Conservation (phyloP, 2,329 filamentous ascomycete species). For the Bipolaris oryzae region DNA sequence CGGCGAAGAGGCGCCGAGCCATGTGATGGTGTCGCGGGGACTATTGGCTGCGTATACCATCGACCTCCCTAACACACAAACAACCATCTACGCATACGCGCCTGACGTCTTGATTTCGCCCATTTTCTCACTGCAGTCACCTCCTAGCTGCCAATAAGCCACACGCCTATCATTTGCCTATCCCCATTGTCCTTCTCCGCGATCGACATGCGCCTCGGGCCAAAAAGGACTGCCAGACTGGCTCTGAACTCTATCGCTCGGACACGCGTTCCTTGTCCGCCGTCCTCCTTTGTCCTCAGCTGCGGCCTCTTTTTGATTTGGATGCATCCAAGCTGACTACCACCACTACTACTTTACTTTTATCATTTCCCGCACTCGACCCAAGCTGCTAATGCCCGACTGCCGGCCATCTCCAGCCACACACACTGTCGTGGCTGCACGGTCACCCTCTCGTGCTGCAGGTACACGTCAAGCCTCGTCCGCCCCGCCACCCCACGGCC, state of each 20-base stretch:
- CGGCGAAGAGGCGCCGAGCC: constrained; percentile 28
- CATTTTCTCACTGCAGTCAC: neutral
- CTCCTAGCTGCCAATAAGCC: constrained; percentile 13
- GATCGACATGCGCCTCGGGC: neutral
- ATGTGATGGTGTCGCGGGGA: too few species aligned
- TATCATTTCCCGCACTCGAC: too few species aligned
- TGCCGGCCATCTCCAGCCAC: too few species aligned
- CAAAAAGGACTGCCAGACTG: constrained; percentile 2
- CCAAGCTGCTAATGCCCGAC: too few species aligned
- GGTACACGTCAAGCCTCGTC: constrained; percentile 38
- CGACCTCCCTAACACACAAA: too few species aligned
- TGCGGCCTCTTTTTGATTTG: too few species aligned
- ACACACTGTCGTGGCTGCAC: too few species aligned
- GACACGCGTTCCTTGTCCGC: constrained; percentile 1
- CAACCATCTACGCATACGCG: neutral
- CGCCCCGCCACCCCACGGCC: constrained; percentile 13
- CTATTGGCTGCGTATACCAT: neutral
- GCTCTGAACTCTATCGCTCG: constrained; percentile 17
- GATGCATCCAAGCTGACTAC: too few species aligned
- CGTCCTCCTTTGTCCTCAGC: neutral
- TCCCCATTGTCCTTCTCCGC: neutral
- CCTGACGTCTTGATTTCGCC: neutral
- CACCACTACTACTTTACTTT: too few species aligned
- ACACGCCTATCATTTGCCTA: neutral
- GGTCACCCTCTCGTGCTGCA: constrained; percentile 29